Evolutionary conservation across 2,329 filamentous ascomycete species (phyloP).

Genomic region (Ilyonectria robusta): DNA sequence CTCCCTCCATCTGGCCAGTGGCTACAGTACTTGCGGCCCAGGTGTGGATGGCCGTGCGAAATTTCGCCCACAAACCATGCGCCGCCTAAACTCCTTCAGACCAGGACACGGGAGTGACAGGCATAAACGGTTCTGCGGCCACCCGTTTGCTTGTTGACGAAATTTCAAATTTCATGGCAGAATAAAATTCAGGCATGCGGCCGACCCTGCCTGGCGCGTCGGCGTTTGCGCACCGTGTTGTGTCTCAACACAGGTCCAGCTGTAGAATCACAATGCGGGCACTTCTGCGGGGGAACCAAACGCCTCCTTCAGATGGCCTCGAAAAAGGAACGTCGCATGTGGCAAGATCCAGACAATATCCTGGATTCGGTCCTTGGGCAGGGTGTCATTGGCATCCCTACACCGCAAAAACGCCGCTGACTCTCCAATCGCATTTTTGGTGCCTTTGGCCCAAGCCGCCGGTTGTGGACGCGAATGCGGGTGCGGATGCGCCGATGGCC

Average conservation of each 20-base stretch:
- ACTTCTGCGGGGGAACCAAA: constrained; percentile 18
- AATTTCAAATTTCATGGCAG: neutral
- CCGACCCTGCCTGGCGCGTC: neutral
- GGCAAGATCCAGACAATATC: constrained; percentile 27
- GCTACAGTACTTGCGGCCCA: constrained; percentile 41
- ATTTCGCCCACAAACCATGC: constrained; percentile 35
- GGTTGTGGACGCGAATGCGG: neutral
- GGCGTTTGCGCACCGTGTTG: constrained; percentile 17
- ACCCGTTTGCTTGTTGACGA: constrained; percentile 22
- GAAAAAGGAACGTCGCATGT: constrained; percentile 40
- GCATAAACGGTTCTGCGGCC: constrained; percentile 14
- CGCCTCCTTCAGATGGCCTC: constrained; percentile 11
- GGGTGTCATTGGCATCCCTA: constrained; percentile 26
- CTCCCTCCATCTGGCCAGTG: constrained; percentile 38
- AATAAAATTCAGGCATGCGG: constrained; percentile 17
- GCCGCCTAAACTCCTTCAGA: constrained; percentile 11
- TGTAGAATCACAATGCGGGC: constrained; percentile 16
- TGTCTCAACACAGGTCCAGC: constrained; percentile 17
- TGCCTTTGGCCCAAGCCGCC: neutral
- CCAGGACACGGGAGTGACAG: constrained; percentile 8
- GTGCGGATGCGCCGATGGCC: constrained; percentile 15
- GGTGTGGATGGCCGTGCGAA: constrained; percentile 27
- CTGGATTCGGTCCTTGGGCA: constrained; percentile 2
- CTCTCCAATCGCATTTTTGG: constrained; percentile 6
- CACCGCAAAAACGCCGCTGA: constrained; percentile 20